Percentiles rank a stretch among this genome's conserved stretches.
These are phyloP conservation scores for Pythium aphanidermatum DNA, from an alignment of 352 stramenopile species.

Conservation along the genomic window DNA sequence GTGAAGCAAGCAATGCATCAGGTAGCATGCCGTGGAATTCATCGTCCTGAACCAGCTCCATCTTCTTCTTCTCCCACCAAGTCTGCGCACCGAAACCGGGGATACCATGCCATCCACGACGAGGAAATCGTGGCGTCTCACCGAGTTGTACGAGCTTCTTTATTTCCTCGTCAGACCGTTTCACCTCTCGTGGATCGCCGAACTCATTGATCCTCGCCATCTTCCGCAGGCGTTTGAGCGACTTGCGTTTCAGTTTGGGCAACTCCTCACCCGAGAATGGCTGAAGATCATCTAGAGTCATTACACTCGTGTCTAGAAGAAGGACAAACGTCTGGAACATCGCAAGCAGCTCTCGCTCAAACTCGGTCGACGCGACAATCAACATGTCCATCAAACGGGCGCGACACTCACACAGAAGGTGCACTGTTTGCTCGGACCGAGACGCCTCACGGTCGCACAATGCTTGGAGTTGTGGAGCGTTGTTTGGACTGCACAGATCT, in stretches of 20 bases:
- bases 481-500: constrained; percentile 72
- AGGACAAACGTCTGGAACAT: constrained; percentile 33
- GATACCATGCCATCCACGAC: constrained; percentile 44
- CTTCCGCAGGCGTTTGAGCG: constrained; percentile 64
- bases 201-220: constrained; percentile 42
- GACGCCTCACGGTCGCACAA: constrained; percentile 50
- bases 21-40: constrained; percentile 15
- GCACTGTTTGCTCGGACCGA: constrained; percentile 28
- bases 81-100: constrained; percentile 30
- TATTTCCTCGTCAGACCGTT: constrained; percentile 35
- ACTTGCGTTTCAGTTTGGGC: constrained; percentile 59
- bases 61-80: constrained; percentile 8
- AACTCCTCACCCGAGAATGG: constrained; percentile 36
- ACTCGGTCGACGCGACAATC: constrained; percentile 23
- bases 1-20: constrained; percentile 3
- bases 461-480: constrained; percentile 32
- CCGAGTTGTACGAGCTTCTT: constrained; percentile 35
- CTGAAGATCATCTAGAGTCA: constrained; percentile 53
- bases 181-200: constrained; percentile 48
- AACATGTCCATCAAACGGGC: constrained; percentile 28
- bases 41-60: constrained; percentile 15
- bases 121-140: constrained; percentile 44
- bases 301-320: constrained; percentile 55
- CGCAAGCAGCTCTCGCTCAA: constrained; percentile 45
- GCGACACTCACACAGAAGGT: constrained; percentile 24